Evolutionary conservation across 768 basidiomycete species (phyloP).

Genomic region (Naganishia onofrii): DNA sequence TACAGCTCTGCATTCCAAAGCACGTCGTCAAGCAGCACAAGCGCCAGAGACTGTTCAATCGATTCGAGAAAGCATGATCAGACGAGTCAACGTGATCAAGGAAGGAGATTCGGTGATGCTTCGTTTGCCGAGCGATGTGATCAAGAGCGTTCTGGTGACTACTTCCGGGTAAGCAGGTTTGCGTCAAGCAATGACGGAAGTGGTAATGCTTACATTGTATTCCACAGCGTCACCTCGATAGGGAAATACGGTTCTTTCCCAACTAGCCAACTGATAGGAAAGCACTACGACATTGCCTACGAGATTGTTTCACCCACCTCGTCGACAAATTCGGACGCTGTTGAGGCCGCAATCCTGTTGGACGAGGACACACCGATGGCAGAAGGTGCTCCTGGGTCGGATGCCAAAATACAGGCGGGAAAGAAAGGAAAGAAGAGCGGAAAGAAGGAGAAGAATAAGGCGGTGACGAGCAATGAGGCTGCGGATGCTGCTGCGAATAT

Average conservation of each 20-base stretch:
- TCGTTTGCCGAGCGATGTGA: constrained; percentile 72
- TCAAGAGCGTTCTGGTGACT: constrained; percentile 71
- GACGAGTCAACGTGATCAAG: constrained; percentile 56
- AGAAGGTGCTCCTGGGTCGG: constrained; percentile 21
- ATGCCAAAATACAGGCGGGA: neutral
- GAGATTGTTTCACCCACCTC: constrained; percentile 60
- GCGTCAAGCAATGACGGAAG: neutral
- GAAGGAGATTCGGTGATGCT: constrained; percentile 75
- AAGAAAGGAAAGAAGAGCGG: constrained; percentile 20
- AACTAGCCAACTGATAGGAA: constrained; percentile 70
- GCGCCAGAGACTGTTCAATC: constrained; percentile 16
- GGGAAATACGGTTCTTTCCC: constrained; percentile 85
- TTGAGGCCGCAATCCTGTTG: constrained; percentile 13
- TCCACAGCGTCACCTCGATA: constrained; percentile 64
- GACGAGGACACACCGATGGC: constrained; percentile 22
- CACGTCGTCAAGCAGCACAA: constrained; percentile 19
- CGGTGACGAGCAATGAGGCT: constrained; percentile 64
- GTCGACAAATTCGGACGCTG: neutral
- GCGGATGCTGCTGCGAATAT: constrained; percentile 24
- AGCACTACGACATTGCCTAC: constrained; percentile 83
- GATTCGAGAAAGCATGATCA: constrained; percentile 17
- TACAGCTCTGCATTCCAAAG: constrained; percentile 16
- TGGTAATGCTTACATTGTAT: neutral
- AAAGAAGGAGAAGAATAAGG: constrained; percentile 37
- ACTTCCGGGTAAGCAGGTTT: constrained; percentile 62